phyloP scores from a whole-genome alignment of 179 eudicot genomes.

The Nepenthes alata region DNA sequence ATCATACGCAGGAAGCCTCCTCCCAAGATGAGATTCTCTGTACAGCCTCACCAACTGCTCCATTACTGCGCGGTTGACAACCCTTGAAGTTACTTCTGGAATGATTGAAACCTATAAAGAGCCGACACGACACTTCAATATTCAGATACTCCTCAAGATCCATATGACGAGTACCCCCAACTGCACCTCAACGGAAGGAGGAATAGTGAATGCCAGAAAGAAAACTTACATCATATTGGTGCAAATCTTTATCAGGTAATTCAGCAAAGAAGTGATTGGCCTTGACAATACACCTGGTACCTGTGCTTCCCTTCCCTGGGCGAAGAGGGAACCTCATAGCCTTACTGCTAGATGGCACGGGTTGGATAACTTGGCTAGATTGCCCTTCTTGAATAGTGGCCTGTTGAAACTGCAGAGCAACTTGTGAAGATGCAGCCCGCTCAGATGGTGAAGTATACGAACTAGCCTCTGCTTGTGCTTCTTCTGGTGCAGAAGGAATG shows the following conservation, averaged over 20 bases:
- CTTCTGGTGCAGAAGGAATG: slow-evolving; percentile 12
- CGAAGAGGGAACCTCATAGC: slow-evolving; percentile 71
- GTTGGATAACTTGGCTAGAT: slow-evolving; percentile 45
- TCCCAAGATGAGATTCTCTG: slow-evolving; percentile 80
- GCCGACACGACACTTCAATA: neutral
- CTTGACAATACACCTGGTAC: slow-evolving; percentile 60
- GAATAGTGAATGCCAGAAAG: too few species aligned
- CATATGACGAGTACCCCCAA: too few species aligned
- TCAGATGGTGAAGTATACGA: slow-evolving; percentile 27
- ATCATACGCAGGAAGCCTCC: slow-evolving; percentile 90
- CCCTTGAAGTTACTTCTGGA: slow-evolving; percentile 82
- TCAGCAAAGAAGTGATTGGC: slow-evolving; percentile 92
- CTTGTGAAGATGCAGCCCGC: slow-evolving; percentile 21
- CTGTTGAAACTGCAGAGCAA: slow-evolving; percentile 38
- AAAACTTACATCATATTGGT: slow-evolving; percentile 65
- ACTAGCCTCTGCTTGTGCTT: slow-evolving; percentile 27
- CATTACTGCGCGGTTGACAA: slow-evolving; percentile 88
- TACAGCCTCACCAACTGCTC: slow-evolving; percentile 55
- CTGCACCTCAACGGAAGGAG: too few species aligned
- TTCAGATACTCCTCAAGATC: neutral
- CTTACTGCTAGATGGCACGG: slow-evolving; percentile 63
- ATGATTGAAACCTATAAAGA: slow-evolving; percentile 52
- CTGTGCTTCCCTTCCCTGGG: slow-evolving; percentile 77
- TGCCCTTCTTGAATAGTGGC: slow-evolving; percentile 39
- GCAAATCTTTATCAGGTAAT: slow-evolving; percentile 79